A percentile compares a stretch with the other conserved stretches of the same genome.
Evolutionary conservation across 148 eudicot genomes (phyloP).

Genomic region (Selenicereus undatus): DNA sequence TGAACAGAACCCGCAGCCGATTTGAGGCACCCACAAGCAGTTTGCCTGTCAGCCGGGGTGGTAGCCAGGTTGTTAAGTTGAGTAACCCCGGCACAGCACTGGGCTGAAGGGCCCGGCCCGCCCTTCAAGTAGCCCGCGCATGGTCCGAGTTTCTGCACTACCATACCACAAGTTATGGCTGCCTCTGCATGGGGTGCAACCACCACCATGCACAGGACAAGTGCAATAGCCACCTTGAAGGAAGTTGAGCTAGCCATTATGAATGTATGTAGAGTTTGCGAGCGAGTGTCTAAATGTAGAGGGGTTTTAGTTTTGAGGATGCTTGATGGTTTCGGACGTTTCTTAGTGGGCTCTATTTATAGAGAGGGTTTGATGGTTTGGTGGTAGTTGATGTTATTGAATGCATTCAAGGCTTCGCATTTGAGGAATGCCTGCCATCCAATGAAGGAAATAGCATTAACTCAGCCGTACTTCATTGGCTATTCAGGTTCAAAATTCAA

Average conservation of each 20-base stretch:
- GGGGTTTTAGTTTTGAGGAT: neutral
- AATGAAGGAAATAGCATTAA: neutral
- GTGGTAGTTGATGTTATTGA: neutral
- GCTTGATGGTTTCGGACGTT: neutral
- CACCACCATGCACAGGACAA: slow-evolving; percentile 32
- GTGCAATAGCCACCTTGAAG: slow-evolving; percentile 17
- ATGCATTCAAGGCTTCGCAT: neutral
- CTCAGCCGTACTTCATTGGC: neutral
- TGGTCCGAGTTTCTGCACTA: slow-evolving; percentile 13
- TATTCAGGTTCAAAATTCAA: neutral
- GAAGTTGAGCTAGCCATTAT: slow-evolving; percentile 23
- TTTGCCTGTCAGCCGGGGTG: slow-evolving; percentile 29
- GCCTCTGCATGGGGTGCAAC: slow-evolving; percentile 33
- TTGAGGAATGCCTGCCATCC: neutral
- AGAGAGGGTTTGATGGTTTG: neutral
- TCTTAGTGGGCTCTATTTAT: neutral
- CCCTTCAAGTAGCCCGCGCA: slow-evolving; percentile 35
- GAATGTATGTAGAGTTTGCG: neutral
- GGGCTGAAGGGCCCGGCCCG: slow-evolving; percentile 4
- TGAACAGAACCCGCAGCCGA: slow-evolving; percentile 19
- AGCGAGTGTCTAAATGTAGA: neutral
- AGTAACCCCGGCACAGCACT: slow-evolving; percentile 31
- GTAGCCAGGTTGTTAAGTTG: slow-evolving; percentile 28
- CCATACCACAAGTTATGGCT: slow-evolving; percentile 34
- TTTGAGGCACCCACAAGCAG: slow-evolving; percentile 41